phyloP scores from a whole-genome alignment of 2,329 filamentous ascomycete species.

The Calonectria fujianensis region DNA sequence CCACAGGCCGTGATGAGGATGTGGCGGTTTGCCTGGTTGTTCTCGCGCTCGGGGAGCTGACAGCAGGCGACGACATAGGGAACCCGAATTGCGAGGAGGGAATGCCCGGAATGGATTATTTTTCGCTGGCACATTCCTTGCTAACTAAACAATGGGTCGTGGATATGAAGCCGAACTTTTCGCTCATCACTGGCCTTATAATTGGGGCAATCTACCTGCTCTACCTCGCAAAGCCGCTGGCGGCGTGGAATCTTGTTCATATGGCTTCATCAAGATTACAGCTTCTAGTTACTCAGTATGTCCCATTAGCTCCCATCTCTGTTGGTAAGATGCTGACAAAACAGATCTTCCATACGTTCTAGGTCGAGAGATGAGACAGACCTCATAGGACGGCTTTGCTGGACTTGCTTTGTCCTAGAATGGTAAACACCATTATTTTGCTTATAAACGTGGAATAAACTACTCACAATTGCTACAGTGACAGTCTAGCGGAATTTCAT shows the following conservation, averaged over 20 bases:
- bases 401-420: slow-evolving; percentile 53
- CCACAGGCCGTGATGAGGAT: background rate
- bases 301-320: background rate
- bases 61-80: background rate
- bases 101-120: slow-evolving; percentile 1
- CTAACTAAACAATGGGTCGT: background rate
- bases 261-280: slow-evolving; percentile 50
- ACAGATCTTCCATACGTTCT: background rate
- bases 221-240: slow-evolving; percentile 44
- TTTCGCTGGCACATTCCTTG: background rate
- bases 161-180: background rate
- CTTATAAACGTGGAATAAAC: background rate
- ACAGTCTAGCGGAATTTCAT: slow-evolving; percentile 30
- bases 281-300: slow-evolving; percentile 30
- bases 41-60: slow-evolving; percentile 2
- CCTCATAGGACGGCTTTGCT: slow-evolving; percentile 49
- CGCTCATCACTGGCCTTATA: slow-evolving; percentile 37
- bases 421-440: slow-evolving; percentile 40
- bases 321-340: background rate
- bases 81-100: background rate
- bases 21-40: slow-evolving; percentile 9
- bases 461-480: background rate
- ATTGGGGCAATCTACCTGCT: slow-evolving; percentile 46
- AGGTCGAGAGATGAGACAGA: slow-evolving; percentile 39
- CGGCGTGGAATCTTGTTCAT: slow-evolving; percentile 47